These are phyloP conservation scores for Discostella pseudostelligera DNA, from an alignment of 108 stramenopile genomes.

Conservation along the genomic window DNA sequence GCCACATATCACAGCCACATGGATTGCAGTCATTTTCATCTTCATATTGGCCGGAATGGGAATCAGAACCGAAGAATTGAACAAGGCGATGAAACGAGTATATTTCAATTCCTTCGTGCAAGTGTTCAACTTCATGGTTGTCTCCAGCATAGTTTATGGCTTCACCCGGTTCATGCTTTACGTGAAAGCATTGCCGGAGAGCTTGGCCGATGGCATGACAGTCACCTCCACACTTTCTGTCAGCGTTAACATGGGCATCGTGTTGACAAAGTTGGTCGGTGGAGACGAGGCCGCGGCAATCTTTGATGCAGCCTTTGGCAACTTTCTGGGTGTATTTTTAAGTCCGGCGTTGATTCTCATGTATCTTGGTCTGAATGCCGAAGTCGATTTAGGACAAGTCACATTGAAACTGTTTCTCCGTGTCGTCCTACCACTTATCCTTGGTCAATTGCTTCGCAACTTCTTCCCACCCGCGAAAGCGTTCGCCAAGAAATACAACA, in stretches of 20 bases:
- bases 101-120: slow-evolving; percentile 77
- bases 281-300: slow-evolving; percentile 88
- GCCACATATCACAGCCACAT: slow-evolving; percentile 76
- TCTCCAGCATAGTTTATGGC: slow-evolving; percentile 60
- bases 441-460: slow-evolving; percentile 61
- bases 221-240: slow-evolving; percentile 72
- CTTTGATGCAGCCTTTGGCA: slow-evolving; percentile 69
- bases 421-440: slow-evolving; percentile 55
- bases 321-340: slow-evolving; percentile 64
- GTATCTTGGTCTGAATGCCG: slow-evolving; percentile 47
- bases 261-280: slow-evolving; percentile 70
- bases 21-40: slow-evolving; percentile 78
- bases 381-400: slow-evolving; percentile 47
- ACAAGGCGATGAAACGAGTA: slow-evolving; percentile 62
- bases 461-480: slow-evolving; percentile 32
- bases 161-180: slow-evolving; percentile 51
- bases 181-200: slow-evolving; percentile 40
- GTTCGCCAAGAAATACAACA: slow-evolving; percentile 53
- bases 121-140: slow-evolving; percentile 74
- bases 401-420: slow-evolving; percentile 54
- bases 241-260: slow-evolving; percentile 82
- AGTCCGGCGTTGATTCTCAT: slow-evolving; percentile 55
- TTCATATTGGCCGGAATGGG: slow-evolving; percentile 76
- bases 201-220: slow-evolving; percentile 80
- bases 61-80: slow-evolving; percentile 78